phyloP scores from a whole-genome alignment of 371 early-diverging fungal genomes.

The Mucor piriformis region DNA sequence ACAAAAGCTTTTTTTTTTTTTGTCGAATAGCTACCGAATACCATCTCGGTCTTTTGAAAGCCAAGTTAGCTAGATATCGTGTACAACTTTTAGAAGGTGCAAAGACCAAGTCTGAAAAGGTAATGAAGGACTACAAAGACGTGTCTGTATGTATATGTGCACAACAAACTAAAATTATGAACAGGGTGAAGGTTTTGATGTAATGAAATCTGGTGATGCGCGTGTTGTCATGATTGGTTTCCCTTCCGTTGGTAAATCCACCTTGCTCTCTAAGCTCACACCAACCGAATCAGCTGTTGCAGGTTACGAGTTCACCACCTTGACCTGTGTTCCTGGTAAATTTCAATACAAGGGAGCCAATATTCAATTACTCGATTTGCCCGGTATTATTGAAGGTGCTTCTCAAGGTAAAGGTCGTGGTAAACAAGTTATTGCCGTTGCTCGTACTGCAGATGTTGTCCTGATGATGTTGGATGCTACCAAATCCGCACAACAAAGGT shows the following conservation, averaged over 20 bases:
- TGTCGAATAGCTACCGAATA: constrained; percentile 82
- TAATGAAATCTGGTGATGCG: constrained; percentile 98
- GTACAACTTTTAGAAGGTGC: constrained; percentile 91
- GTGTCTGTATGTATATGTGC: not conserved
- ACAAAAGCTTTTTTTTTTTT: not conserved
- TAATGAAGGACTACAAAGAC: constrained; percentile 20
- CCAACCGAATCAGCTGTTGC: constrained; percentile 93
- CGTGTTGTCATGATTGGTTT: constrained; percentile 98
- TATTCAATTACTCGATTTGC: constrained; percentile 93
- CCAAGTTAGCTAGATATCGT: constrained; percentile 94
- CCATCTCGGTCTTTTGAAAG: constrained; percentile 97
- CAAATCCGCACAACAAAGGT: constrained; percentile 82
- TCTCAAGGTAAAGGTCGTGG: constrained; percentile 98
- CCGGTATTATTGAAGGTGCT: constrained; percentile 94
- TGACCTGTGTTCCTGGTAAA: constrained; percentile 98
- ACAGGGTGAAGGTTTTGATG: constrained; percentile 96
- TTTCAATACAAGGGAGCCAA: constrained; percentile 98
- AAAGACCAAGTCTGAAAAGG: constrained; percentile 85
- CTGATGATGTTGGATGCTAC: constrained; percentile 99
- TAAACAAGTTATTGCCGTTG: constrained; percentile 95
- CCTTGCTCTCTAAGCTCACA: constrained; percentile 94
- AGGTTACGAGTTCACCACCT: constrained; percentile 98
- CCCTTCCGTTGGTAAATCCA: constrained; percentile 99
- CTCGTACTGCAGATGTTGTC: constrained; percentile 96
- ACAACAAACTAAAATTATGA: not conserved